Evolutionary conservation across 108 stramenopile genomes (phyloP).

Genomic region (Nitzschia sp.): DNA sequence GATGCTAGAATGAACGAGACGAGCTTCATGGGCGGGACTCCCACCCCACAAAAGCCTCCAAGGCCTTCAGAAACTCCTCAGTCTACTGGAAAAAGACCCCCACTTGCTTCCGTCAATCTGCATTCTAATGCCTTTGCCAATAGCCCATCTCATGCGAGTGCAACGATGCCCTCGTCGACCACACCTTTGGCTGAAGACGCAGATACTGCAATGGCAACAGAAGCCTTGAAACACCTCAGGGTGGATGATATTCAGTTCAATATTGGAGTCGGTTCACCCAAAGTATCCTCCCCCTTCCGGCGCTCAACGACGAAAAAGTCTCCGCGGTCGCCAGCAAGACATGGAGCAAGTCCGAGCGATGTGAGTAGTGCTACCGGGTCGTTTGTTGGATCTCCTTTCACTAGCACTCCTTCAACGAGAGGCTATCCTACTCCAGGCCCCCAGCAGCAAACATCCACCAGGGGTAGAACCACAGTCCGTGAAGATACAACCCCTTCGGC

Average conservation of each 20-base stretch:
- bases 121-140: constrained; percentile 4
- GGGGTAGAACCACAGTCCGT: constrained; percentile 1
- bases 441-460: background rate
- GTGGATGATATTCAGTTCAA: constrained; percentile 16
- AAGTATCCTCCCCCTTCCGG: background rate
- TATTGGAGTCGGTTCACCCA: constrained; percentile 3
- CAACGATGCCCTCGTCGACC: background rate
- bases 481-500: background rate
- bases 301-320: constrained; percentile 1
- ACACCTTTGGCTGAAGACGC: background rate
- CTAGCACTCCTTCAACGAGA: background rate
- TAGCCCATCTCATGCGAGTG: background rate
- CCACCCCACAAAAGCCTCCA: constrained; percentile 4
- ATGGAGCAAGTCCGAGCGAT: too few relatives aligned
- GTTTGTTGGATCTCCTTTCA: too few relatives aligned
- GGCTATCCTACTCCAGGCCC: background rate
- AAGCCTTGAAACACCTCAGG: background rate
- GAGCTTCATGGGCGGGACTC: constrained; percentile 20
- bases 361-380: too few relatives aligned
- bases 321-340: too few relatives aligned
- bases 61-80: constrained; percentile 5
- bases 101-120: constrained; percentile 17
- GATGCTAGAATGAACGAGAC: constrained; percentile 25
- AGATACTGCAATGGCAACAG: background rate
- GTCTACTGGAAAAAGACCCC: constrained; percentile 16